These are phyloP conservation scores for Metschnikowia corniflorae DNA, from an alignment of 805 yeast genomes.

Conservation along the genomic window DNA sequence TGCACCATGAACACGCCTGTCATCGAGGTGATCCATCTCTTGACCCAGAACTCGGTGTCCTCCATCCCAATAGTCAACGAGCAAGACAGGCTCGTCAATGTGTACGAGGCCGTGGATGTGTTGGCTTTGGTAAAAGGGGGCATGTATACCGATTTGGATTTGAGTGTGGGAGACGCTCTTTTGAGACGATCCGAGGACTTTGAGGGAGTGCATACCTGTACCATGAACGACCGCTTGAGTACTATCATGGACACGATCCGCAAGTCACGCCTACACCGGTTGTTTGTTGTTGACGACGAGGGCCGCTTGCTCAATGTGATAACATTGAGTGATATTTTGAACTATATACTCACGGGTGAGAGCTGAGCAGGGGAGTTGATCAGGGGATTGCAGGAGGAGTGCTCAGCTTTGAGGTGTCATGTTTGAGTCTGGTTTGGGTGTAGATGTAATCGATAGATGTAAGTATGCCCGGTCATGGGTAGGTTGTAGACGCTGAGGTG, in stretches of 20 bases:
- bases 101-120: conserved; percentile 95
- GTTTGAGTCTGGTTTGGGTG: no score
- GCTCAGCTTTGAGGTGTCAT: no score
- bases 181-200: conserved; percentile 93
- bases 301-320: conserved; percentile 79
- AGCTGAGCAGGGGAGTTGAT: conserved; percentile 20
- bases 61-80: conserved; percentile 92
- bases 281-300: conserved; percentile 85
- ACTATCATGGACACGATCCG: conserved; percentile 92
- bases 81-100: conserved; percentile 64
- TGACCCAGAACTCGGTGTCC: conserved; percentile 77
- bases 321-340: conserved; percentile 85
- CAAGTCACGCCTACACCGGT: conserved; percentile 84
- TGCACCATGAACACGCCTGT: conserved; percentile 91
- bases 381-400: no score
- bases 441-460: no score
- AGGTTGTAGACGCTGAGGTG: no score
- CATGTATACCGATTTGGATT: conserved; percentile 80
- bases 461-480: no score
- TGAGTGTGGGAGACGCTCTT: conserved; percentile 93
- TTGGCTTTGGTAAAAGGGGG: conserved; percentile 92
- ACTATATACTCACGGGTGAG: conserved; percentile 71
- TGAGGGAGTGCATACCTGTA: conserved; percentile 97
- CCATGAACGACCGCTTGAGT: conserved; percentile 77
- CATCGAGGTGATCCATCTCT: conserved; percentile 80